Evolutionary conservation across 129 eudicot species (phyloP).

Genomic region (Helichrysum umbraculigerum): DNA sequence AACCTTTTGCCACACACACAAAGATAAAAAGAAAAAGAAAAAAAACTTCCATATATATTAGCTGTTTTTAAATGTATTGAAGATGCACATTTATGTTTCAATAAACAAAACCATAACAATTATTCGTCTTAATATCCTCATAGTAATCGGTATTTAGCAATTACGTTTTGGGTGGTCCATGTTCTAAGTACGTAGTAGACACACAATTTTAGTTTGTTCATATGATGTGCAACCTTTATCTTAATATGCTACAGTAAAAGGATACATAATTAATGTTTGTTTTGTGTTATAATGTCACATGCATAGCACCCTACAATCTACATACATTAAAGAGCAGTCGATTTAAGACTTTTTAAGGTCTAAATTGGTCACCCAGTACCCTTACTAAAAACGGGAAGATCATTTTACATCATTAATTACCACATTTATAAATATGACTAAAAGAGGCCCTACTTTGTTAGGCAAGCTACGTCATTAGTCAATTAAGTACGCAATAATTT

Average conservation of each 20-base stretch:
- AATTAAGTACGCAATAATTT: conserved; percentile 7
- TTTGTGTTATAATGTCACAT: neutral
- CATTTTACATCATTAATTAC: neutral
- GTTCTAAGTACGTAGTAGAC: neutral
- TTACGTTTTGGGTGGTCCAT: too few species aligned
- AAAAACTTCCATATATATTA: too few species aligned
- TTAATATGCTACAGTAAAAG: neutral
- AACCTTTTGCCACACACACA: too few species aligned
- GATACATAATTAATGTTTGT: neutral
- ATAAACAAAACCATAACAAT: too few species aligned
- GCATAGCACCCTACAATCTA: neutral
- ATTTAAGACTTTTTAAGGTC: neutral
- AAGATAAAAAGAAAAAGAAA: too few species aligned
- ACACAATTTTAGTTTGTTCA: neutral
- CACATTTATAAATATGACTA: neutral
- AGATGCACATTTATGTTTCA: neutral
- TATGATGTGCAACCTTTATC: neutral
- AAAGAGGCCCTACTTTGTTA: neutral
- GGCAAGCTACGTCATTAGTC: conserved; percentile 9
- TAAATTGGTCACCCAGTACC: neutral
- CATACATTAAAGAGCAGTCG: neutral
- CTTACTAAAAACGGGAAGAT: neutral
- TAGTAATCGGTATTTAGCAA: too few species aligned
- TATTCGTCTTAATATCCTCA: too few species aligned
- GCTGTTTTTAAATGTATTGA: neutral